Percentiles rank a stretch among this genome's conserved stretches.
These are phyloP conservation scores for Obelidium mucronatum DNA, from an alignment of 192 early-diverging fungal genomes.

Conservation along the genomic window DNA sequence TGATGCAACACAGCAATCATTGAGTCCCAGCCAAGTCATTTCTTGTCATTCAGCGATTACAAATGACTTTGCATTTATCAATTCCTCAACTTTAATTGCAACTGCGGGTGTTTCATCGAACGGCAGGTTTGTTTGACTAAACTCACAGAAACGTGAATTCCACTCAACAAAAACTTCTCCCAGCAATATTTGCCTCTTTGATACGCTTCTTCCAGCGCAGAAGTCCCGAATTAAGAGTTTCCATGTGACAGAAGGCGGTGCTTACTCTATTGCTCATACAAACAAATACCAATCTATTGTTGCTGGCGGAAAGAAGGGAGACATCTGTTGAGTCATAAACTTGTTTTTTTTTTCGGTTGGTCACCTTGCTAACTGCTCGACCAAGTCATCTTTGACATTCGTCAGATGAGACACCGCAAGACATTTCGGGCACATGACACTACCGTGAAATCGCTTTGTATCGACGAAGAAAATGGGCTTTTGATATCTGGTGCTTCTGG, in stretches of 20 bases:
- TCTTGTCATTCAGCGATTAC: slow-evolving; percentile 66
- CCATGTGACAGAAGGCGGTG: slow-evolving; percentile 66
- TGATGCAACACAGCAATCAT: slow-evolving; percentile 66
- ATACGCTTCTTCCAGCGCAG: slow-evolving; percentile 73
- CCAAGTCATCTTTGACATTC: slow-evolving; percentile 74
- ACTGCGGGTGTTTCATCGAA: slow-evolving; percentile 72
- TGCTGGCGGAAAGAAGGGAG: slow-evolving; percentile 77
- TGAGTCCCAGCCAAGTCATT: slow-evolving; percentile 59
- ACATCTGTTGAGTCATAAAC: slow-evolving; percentile 68
- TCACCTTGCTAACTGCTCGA: background rate
- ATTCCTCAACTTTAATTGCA: slow-evolving; percentile 74
- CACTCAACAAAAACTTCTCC: background rate
- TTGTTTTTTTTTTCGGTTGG: background rate
- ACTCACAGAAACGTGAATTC: slow-evolving; percentile 27
- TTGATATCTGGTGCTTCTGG: slow-evolving; percentile 74
- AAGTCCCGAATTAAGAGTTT: slow-evolving; percentile 71
- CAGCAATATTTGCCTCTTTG: slow-evolving; percentile 79
- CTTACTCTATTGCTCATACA: slow-evolving; percentile 71
- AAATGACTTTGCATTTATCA: slow-evolving; percentile 78
- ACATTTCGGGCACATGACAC: slow-evolving; percentile 73
- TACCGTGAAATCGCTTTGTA: slow-evolving; percentile 68
- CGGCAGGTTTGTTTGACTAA: slow-evolving; percentile 32
- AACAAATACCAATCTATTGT: slow-evolving; percentile 67
- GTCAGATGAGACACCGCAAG: slow-evolving; percentile 70
- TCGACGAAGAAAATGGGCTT: slow-evolving; percentile 64